Percentiles rank a stretch among this genome's conserved stretches.
Conservation (phyloP, 2,329 filamentous ascomycete species). For the Pestalotiopsis sp. region DNA sequence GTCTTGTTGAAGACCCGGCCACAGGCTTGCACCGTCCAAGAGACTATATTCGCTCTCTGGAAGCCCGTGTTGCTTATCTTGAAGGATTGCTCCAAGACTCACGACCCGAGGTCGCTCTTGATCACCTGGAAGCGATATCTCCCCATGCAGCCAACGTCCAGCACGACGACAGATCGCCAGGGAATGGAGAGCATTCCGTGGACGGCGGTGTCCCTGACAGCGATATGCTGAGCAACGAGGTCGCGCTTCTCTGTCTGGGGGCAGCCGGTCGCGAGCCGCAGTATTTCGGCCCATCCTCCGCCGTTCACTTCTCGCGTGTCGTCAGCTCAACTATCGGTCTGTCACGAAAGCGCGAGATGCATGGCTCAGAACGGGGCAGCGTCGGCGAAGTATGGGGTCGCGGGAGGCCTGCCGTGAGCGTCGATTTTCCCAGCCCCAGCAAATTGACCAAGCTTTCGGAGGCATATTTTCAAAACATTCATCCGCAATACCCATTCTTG, state of each 20-base stretch:
- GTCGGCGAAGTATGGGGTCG: neutral
- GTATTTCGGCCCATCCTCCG: conserved; percentile 38
- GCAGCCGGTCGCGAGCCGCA: conserved; percentile 36
- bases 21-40: conserved; percentile 33
- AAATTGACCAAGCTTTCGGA: conserved; percentile 6
- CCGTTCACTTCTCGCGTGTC: conserved; percentile 33
- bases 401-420: neutral
- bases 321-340: conserved; percentile 25
- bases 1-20: conserved; percentile 36
- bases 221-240: conserved; percentile 27
- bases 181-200: neutral
- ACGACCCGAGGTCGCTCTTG: conserved; percentile 26
- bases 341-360: neutral
- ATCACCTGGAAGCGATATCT: conserved; percentile 14
- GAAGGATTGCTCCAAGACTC: conserved; percentile 30
- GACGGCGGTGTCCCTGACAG: conserved; percentile 4
- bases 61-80: conserved; percentile 28
- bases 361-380: conserved; percentile 14
- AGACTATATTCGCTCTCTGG: conserved; percentile 33
- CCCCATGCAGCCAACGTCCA: neutral
- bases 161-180: neutral
- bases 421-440: neutral
- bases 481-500: conserved; percentile 39
- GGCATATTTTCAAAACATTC: conserved; percentile 39
- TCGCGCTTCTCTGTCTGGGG: conserved; percentile 31